Conservation (phyloP, 495 filamentous ascomycete species). For the Aspergillus biplanus region DNA sequence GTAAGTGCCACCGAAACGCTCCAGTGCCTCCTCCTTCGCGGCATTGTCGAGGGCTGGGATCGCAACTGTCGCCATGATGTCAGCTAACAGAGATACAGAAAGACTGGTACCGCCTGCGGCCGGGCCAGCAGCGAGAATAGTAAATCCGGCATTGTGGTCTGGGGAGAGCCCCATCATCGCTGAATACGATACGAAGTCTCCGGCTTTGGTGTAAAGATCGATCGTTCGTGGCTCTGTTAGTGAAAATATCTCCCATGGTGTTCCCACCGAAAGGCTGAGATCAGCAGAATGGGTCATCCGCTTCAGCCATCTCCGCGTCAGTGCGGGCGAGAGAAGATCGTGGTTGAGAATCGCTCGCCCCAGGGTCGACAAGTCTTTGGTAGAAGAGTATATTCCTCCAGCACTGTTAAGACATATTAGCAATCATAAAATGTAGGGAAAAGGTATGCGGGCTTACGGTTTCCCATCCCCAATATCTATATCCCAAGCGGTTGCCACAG, state of each 20-base stretch:
- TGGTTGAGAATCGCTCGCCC: constrained; percentile 59
- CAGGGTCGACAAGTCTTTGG: constrained; percentile 53
- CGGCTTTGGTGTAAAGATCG: constrained; percentile 61
- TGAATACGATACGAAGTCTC: constrained; percentile 53
- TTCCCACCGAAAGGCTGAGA: constrained; percentile 48
- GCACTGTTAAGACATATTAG: constrained; percentile 36
- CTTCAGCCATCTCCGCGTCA: constrained; percentile 62
- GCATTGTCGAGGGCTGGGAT: constrained; percentile 51
- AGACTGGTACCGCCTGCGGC: not conserved
- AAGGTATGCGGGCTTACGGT: constrained; percentile 36
- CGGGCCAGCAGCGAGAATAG: constrained; percentile 48
- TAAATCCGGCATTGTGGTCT: constrained; percentile 58
- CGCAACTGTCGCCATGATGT: constrained; percentile 38
- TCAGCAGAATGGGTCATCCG: constrained; percentile 53
- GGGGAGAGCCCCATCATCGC: constrained; percentile 50
- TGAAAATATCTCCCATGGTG: constrained; percentile 60
- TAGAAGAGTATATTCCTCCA: constrained; percentile 60
- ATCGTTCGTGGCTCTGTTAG: constrained; percentile 30
- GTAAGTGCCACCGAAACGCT: constrained; percentile 46
- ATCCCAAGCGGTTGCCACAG: constrained; percentile 36
- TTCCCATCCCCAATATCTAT: constrained; percentile 46
- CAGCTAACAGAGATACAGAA: constrained; percentile 30
- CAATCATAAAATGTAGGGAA: too few species aligned
- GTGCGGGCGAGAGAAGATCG: constrained; percentile 43
- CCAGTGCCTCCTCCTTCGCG: constrained; percentile 42